Base-by-base conservation (phyloP, 768 basidiomycete genomes). In the Leccinum disarticulatum region DNA sequence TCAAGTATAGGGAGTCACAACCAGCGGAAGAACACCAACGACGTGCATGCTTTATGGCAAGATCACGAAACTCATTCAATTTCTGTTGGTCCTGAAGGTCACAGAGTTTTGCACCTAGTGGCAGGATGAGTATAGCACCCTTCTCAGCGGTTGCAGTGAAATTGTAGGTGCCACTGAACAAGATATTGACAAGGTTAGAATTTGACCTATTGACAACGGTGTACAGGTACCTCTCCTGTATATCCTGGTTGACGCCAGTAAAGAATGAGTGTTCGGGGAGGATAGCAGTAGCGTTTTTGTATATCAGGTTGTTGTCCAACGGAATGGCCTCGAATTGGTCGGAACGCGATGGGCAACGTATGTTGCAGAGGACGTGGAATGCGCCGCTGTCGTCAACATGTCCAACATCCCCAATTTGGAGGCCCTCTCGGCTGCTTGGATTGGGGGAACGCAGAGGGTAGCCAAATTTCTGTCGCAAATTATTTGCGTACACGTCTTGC, bases 321-420 rank as follows among this genome's bases (percentile, higher is more conserved):
- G 5, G 15, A 41, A 41, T 41, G 1, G 38, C 15, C 14, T 14
- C 3, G 17, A 41, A 41, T 41, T 41, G 38, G 17, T 41, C 31
- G 28, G 28, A 28, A 41, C 6, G 14, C 14, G 38, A 28, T 17
- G 50, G 17, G 51, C 8, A 58, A 11, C 5, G 4, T 6, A 76
- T 70, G 31, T 75, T 76, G 65, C 75, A 77, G 1, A 74, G 64
- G 58, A 71, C 70, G 33, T 66, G 60, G 46, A 77, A 65, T 27
- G 15, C 25, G n/a, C 75, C 76, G 31, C 60, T 43, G 0, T 62
- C 57, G 6, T 68, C 67, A 14, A 77, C 52, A 28, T 72, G 62
- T 8, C 73, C 73, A 8, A 77, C 70, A 59, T 77, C 76, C 1
- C 75, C 76, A 15, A 77, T 73, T 28, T 60, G 68, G 15, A 73